A percentile compares a stretch with the other conserved stretches of the same genome.
These are phyloP conservation scores for Jatropha multifida DNA, from an alignment of 441 rosid species.

Conservation along the genomic window DNA sequence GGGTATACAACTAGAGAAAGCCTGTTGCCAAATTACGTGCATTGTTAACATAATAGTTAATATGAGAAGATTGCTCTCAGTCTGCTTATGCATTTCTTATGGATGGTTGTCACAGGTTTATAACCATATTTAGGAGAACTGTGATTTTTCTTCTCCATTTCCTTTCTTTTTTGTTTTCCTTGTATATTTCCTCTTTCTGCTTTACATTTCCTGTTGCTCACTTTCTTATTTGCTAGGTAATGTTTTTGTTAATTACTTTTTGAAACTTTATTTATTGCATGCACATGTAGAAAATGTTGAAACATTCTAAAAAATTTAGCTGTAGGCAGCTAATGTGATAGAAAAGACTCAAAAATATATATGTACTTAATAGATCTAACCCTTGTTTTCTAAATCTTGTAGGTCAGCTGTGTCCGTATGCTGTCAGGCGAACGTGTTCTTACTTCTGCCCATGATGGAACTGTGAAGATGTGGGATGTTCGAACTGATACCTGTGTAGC, in stretches of 20 bases:
- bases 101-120: not conserved
- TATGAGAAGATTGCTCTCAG: not conserved
- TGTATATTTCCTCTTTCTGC: not conserved
- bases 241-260: not conserved
- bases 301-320: not conserved
- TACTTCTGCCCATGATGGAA: slow-evolving; percentile 94
- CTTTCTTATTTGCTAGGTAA: not conserved
- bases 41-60: not conserved
- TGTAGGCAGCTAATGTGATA: not conserved
- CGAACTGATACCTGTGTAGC: slow-evolving; percentile 97
- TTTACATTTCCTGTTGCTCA: not conserved
- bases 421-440: slow-evolving; percentile 98
- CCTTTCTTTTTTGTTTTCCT: not conserved
- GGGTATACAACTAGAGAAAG: slow-evolving; percentile 2
- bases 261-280: slow-evolving; percentile 5
- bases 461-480: slow-evolving; percentile 99
- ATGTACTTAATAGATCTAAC: slow-evolving; percentile 2
- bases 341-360: not conserved
- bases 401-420: slow-evolving; percentile 97
- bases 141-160: not conserved
- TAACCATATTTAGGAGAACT: not conserved
- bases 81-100: not conserved
- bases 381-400: slow-evolving; percentile 27
- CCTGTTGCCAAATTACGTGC: slow-evolving; percentile 6
- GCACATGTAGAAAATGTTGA: no score